Conservation (phyloP, 2,329 filamentous ascomycete species). For the Sporothrix variecibatus region DNA sequence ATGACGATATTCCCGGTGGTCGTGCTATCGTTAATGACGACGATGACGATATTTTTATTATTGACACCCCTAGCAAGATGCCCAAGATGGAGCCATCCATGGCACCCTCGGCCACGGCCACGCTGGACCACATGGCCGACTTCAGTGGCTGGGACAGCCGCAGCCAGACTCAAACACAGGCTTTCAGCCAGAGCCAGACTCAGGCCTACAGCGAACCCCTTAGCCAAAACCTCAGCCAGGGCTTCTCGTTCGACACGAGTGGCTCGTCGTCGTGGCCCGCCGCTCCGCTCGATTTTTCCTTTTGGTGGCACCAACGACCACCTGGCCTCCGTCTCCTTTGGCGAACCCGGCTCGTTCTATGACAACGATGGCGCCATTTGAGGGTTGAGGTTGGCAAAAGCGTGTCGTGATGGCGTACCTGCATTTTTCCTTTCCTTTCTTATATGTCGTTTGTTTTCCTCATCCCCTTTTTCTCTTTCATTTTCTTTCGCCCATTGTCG, state of each 20-base stretch:
- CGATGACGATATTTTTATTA: constrained; percentile 38
- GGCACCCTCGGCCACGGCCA: background rate
- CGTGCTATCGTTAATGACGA: constrained; percentile 32
- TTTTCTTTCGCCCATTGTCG: background rate
- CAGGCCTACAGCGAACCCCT: background rate
- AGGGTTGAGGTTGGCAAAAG: background rate
- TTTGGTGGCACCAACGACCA: background rate
- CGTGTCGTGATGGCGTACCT: background rate
- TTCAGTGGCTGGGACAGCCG: background rate
- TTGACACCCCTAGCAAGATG: constrained; percentile 44
- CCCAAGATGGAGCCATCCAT: constrained; percentile 18
- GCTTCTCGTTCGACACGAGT: constrained; percentile 24
- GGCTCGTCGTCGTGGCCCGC: constrained; percentile 23
- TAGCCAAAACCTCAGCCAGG: background rate
- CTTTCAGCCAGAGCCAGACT: background rate
- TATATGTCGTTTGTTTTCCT: background rate
- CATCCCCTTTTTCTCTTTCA: background rate
- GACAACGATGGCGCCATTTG: constrained; percentile 28
- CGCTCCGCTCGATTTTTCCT: background rate
- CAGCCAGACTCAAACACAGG: background rate
- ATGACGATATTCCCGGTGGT: background rate
- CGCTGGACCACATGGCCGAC: background rate
- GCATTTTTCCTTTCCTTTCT: background rate
- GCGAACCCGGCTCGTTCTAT: constrained; percentile 21
- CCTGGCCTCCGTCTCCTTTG: constrained; percentile 23